Percentiles rank a stretch among this genome's conserved stretches.
phyloP scores from a whole-genome alignment of 306 rosid genomes.

The Alnus rubra region DNA sequence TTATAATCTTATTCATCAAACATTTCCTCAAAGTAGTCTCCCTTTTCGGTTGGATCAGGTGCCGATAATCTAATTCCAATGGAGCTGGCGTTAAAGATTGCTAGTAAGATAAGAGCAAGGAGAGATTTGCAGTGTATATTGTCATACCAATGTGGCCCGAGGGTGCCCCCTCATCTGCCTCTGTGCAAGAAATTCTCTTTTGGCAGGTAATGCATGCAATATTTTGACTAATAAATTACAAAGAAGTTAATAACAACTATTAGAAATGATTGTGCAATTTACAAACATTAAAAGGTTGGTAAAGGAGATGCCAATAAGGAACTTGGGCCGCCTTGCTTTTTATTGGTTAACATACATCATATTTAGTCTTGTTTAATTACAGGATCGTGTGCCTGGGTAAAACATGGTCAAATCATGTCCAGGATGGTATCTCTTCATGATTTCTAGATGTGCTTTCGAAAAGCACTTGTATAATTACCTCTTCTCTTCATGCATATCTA shows the following conservation, averaged over 20 bases:
- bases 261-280: background rate
- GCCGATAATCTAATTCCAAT: conserved; percentile 92
- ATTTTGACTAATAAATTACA: background rate
- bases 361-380: background rate
- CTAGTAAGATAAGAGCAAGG: conserved; percentile 75
- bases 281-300: background rate
- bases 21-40: background rate
- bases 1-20: background rate
- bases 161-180: conserved; percentile 68
- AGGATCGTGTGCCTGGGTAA: background rate
- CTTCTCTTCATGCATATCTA: background rate
- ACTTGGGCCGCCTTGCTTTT: background rate
- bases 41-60: conserved; percentile 44
- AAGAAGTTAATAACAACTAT: background rate
- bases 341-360: background rate
- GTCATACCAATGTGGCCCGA: conserved; percentile 99
- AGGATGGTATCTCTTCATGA: background rate
- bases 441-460: background rate
- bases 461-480: background rate
- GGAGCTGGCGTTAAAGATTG: conserved; percentile 91
- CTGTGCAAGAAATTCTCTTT: conserved; percentile 87
- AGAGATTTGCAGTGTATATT: conserved; percentile 80
- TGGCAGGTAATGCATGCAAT: conserved; percentile 69
- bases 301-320: background rate
- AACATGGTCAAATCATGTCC: background rate